Conservation (phyloP, 2,329 filamentous ascomycete species). For the Penicillium sp. region DNA sequence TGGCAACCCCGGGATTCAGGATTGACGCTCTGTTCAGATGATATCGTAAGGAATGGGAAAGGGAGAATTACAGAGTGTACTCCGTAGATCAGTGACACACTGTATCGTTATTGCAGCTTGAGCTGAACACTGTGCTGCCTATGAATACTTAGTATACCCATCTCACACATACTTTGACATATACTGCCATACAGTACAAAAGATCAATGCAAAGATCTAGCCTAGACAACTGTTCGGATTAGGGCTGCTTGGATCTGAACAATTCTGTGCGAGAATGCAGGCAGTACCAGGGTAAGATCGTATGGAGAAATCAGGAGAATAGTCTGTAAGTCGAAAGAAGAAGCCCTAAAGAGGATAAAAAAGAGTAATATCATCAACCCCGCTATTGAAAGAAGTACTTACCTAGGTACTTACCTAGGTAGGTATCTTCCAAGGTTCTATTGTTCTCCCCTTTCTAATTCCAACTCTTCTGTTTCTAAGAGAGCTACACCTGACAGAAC, state of each 20-base stretch:
- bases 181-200: background rate
- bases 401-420: no score
- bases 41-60: background rate
- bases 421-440: background rate
- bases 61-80: background rate
- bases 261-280: constrained; percentile 7
- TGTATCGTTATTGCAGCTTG: background rate
- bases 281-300: background rate
- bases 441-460: background rate
- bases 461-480: background rate
- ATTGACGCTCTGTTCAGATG: background rate
- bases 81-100: background rate
- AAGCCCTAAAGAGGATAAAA: background rate
- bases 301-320: background rate
- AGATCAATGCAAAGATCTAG: constrained; percentile 9
- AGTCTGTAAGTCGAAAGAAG: background rate
- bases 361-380: background rate
- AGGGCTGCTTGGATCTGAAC: constrained; percentile 6
- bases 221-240: constrained; percentile 7
- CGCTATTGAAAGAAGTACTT: no score
- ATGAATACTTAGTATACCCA: background rate
- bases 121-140: background rate
- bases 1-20: background rate
- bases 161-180: background rate
- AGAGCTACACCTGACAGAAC: background rate